Percentiles rank a stretch among this genome's conserved stretches.
Evolutionary conservation across 495 filamentous ascomycete genomes (phyloP).

Genomic region (Penicillium malachiteum): DNA sequence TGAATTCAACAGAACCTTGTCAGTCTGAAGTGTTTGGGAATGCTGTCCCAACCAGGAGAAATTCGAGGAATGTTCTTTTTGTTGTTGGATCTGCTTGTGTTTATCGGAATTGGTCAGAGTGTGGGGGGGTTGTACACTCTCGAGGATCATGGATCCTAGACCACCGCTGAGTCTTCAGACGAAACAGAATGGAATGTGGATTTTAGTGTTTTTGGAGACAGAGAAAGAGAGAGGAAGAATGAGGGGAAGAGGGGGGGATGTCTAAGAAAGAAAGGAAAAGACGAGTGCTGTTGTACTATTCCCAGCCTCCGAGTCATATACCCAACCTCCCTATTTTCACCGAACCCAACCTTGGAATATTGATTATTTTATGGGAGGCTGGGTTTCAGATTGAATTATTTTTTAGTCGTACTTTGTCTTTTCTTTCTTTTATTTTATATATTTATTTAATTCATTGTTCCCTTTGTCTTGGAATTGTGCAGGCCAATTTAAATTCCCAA

Average conservation of each 20-base stretch:
- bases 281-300: conserved; percentile 13
- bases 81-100: conserved; percentile 2
- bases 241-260: conserved; percentile 7
- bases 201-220: background rate
- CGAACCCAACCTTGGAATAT: background rate
- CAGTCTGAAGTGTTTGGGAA: background rate
- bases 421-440: background rate
- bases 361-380: conserved; percentile 18
- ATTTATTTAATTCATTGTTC: background rate
- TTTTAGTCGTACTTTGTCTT: background rate
- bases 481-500: conserved; percentile 8
- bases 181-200: conserved; percentile 1
- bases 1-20: conserved; percentile 13
- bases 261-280: conserved; percentile 10
- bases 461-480: background rate
- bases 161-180: conserved; percentile 3
- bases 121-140: conserved; percentile 10
- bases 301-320: conserved; percentile 39
- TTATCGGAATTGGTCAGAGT: conserved; percentile 1
- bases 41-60: background rate
- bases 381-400: conserved; percentile 22
- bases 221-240: background rate
- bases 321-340: conserved; percentile 50
- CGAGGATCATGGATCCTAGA: conserved; percentile 10
- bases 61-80: conserved; percentile 16